These are phyloP conservation scores for Angophora floribunda DNA, from an alignment of 345 rosid genomes.

Conservation along the genomic window DNA sequence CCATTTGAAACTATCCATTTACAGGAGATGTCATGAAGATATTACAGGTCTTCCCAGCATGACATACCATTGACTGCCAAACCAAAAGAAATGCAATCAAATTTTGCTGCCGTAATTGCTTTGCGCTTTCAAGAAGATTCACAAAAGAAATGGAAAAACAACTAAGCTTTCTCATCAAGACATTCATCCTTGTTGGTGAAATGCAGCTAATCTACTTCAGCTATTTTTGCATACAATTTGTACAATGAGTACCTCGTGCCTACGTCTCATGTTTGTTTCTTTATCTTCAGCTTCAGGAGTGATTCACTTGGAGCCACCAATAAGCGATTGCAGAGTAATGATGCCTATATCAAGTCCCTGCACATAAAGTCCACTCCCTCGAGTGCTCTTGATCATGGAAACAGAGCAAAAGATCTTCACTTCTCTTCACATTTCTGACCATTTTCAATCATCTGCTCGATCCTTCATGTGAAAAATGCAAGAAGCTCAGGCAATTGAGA, in stretches of 20 bases:
- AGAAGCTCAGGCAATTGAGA: constrained; percentile 9
- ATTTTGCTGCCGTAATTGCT: background rate
- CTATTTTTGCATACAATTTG: background rate
- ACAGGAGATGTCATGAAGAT: background rate
- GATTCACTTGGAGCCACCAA: background rate
- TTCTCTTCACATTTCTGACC: background rate
- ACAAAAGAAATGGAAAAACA: background rate
- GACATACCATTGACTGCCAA: background rate
- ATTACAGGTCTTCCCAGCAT: background rate
- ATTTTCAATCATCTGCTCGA: background rate
- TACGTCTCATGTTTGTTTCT: background rate
- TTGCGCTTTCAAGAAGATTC: background rate
- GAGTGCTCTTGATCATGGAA: background rate
- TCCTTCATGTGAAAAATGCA: constrained; percentile 14
- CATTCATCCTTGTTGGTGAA: background rate
- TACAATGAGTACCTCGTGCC: background rate
- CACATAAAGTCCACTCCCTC: background rate
- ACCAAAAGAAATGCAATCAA: background rate
- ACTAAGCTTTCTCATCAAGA: background rate
- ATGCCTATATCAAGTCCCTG: background rate
- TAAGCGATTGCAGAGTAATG: background rate
- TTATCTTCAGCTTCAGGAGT: background rate
- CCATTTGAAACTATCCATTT: background rate
- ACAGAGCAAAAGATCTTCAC: background rate
- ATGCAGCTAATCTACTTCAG: background rate